A percentile compares a stretch with the other conserved stretches of the same genome.
phyloP scores from a whole-genome alignment of 2,329 filamentous ascomycete genomes.

The Colletotrichum echinochloae region DNA sequence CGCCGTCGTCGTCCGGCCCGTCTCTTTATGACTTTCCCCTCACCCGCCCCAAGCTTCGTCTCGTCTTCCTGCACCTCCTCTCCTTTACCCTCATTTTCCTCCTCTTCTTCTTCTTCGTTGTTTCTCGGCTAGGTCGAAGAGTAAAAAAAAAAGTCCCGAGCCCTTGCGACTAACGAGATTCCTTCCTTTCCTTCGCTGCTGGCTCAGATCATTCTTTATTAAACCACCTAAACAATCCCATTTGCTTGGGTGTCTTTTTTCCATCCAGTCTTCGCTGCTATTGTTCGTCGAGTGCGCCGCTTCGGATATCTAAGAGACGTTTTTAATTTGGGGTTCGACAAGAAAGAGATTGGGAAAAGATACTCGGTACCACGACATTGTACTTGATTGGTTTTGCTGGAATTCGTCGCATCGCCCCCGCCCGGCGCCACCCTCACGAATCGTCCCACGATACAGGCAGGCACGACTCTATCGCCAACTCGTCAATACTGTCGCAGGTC shows the following conservation, averaged over 20 bases:
- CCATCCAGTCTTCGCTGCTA: slow-evolving; percentile 44
- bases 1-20: slow-evolving; percentile 26
- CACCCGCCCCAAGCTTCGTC: slow-evolving; percentile 45
- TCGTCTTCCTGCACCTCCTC: slow-evolving; percentile 42
- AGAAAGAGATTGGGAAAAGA: slow-evolving; percentile 28
- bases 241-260: slow-evolving; percentile 42
- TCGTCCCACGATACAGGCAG: slow-evolving; percentile 37
- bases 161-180: slow-evolving; percentile 50
- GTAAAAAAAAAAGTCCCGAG: slow-evolving; percentile 51
- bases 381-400: slow-evolving; percentile 25
- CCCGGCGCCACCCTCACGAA: slow-evolving; percentile 15
- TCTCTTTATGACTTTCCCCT: slow-evolving; percentile 56
- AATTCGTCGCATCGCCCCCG: slow-evolving; percentile 13
- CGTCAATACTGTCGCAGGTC: slow-evolving; percentile 64
- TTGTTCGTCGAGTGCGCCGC: slow-evolving; percentile 44
- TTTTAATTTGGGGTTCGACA: slow-evolving; percentile 36
- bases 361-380: slow-evolving; percentile 9
- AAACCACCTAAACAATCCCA: slow-evolving; percentile 34
- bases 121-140: slow-evolving; percentile 59
- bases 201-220: slow-evolving; percentile 66
- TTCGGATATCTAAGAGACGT: slow-evolving; percentile 29
- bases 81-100: slow-evolving; percentile 48
- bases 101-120: slow-evolving; percentile 49
- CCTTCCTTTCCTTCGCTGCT: slow-evolving; percentile 64
- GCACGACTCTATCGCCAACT: slow-evolving; percentile 40